Evolutionary conservation across 352 stramenopile species (phyloP).

Genomic region (Elongisporangium senticosum): DNA sequence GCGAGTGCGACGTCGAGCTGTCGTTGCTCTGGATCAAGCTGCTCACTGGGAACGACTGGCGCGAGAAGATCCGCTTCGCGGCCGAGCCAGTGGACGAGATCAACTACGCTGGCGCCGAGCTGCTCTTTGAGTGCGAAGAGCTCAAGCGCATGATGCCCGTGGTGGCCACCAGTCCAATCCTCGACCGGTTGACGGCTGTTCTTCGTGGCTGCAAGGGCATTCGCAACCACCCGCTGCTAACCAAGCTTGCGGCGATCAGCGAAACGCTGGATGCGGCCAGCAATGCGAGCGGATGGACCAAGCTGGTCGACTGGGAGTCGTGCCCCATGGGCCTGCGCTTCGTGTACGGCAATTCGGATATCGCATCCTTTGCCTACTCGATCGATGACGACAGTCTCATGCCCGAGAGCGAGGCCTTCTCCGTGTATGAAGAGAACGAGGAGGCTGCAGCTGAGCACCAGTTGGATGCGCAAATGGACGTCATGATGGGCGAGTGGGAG

Average conservation of each 20-base stretch:
- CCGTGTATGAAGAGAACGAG: conserved; percentile 19
- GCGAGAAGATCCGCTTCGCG: conserved; percentile 54
- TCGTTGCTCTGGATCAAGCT: conserved; percentile 56
- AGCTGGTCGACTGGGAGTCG: conserved; percentile 31
- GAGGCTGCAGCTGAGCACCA: conserved; percentile 14
- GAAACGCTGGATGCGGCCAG: conserved; percentile 8
- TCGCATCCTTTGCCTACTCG: conserved; percentile 23
- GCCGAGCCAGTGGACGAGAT: conserved; percentile 55
- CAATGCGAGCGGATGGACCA: conserved; percentile 19
- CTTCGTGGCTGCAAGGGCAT: conserved; percentile 47
- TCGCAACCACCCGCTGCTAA: conserved; percentile 34
- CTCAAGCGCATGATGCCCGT: conserved; percentile 9
- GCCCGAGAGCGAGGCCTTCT: conserved; percentile 25
- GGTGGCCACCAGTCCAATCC: conserved; percentile 4
- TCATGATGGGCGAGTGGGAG: conserved; percentile 45
- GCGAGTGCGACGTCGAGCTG: conserved; percentile 26
- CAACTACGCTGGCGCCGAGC: conserved; percentile 46
- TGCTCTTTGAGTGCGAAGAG: conserved; percentile 36
- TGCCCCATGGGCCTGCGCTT: conserved; percentile 41
- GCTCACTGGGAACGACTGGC: conserved; percentile 60
- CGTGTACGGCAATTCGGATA: conserved; percentile 18
- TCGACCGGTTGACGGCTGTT: conserved; percentile 30
- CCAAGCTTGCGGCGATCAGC: conserved; percentile 16
- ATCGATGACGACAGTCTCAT: conserved; percentile 44
- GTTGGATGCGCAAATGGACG: conserved; percentile 37